Evolutionary conservation across 495 filamentous ascomycete genomes (phyloP), one percentile per base, ranked within the genome.

Genomic region (Margaritispora aquatica): DNA sequence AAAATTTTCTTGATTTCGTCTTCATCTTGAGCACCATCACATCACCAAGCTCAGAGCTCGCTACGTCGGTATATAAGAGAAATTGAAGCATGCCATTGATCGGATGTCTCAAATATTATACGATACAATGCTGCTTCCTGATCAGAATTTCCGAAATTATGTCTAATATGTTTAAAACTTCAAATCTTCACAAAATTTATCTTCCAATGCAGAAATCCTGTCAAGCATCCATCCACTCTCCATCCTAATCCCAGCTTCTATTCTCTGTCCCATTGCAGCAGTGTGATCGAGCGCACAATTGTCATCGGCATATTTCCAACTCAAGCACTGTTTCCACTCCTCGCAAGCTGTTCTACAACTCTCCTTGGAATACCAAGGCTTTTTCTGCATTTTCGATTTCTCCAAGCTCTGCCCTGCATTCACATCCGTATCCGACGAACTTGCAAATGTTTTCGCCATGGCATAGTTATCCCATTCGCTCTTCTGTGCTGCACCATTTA

Each of bases 151-250:
- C n/a, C n/a, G n/a, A n/a, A n/a, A n/a, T n/a, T n/a, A n/a, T n/a
- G n/a, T n/a, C n/a, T n/a, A n/a, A n/a, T n/a, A n/a, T n/a, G n/a
- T 26, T 19, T 44, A 57, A 23, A 57, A 57, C 15, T n/a, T 38
- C 26, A 57, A 10, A 31, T 17, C 55, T 21, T 57, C 55, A 34
- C 55, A 58, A 15, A 51, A 20, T 9, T 24, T 50, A 4, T 36
- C 26, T 13, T 19, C 26, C 46, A 58, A 36, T n/a, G 15, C 31
- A 19, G 21, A 7, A 15, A 58, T 58, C 47, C 55, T 31, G 1
- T 58, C 55, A 3, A 58, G 44, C 55, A 58, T 58, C 55, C 55
- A 58, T 26, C 55, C 55, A 51, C 55, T 58, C 47, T 58, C 55
- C 55, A 58, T 58, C 26, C 55, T 31, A 24, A 58, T 58, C 5